Percentiles rank a stretch among this genome's conserved stretches.
Evolutionary conservation across 805 yeast genomes (phyloP).

Genomic region (Candida cerambycidarum): DNA sequence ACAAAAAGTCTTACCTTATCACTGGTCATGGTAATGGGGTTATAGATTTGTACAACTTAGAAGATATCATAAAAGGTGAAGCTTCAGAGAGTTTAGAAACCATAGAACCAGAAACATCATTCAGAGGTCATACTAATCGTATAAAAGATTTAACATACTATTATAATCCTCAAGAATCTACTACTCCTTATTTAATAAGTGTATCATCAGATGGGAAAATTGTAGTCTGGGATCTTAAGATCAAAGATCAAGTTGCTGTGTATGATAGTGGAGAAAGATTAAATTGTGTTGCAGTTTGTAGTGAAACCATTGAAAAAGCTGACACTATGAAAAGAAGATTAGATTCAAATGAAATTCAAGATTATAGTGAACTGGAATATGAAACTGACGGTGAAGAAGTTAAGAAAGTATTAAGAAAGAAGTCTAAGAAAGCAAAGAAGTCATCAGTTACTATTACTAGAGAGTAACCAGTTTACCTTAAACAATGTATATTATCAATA

Average conservation of each 20-base stretch:
- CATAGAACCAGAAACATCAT: slow-evolving; percentile 50
- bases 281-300: slow-evolving; percentile 76
- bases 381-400: slow-evolving; percentile 74
- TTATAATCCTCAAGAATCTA: slow-evolving; percentile 34
- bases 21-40: slow-evolving; percentile 73
- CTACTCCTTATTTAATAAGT: slow-evolving; percentile 58
- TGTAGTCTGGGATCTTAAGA: slow-evolving; percentile 76
- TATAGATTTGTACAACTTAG: slow-evolving; percentile 55
- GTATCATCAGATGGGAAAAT: slow-evolving; percentile 93
- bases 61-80: slow-evolving; percentile 21
- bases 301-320: slow-evolving; percentile 74
- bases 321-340: slow-evolving; percentile 65
- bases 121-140: slow-evolving; percentile 82
- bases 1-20: slow-evolving; percentile 55
- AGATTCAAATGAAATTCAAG: slow-evolving; percentile 26
- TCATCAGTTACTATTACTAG: slow-evolving; percentile 57
- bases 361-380: slow-evolving; percentile 62
- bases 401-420: slow-evolving; percentile 54
- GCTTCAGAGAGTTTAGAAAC: slow-evolving; percentile 21
- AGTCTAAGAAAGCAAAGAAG: slow-evolving; percentile 29
- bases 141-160: slow-evolving; percentile 73
- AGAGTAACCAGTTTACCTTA: slow-evolving; percentile 34
- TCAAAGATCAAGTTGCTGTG: slow-evolving; percentile 81
- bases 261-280: slow-evolving; percentile 89
- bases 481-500: neutral